phyloP scores from a whole-genome alignment of 768 basidiomycete genomes.

The Suillus bovinus region DNA sequence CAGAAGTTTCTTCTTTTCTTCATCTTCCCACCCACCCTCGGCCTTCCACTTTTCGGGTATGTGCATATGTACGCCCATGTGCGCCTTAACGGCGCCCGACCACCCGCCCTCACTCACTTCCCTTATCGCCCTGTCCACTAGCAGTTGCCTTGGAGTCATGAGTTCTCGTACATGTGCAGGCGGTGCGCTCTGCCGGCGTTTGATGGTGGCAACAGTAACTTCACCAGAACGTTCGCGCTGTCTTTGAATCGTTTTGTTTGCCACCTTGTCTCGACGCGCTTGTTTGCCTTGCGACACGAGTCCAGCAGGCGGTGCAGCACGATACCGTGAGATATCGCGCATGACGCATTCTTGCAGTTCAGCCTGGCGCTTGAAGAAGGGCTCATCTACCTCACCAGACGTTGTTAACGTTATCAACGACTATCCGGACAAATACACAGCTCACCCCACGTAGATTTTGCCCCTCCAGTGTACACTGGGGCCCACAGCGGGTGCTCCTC shows the following conservation, averaged over 20 bases:
- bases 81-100: constrained; percentile 61
- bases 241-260: constrained; percentile 64
- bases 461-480: constrained; percentile 2
- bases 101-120: constrained; percentile 70
- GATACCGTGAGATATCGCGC: constrained; percentile 44
- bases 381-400: not conserved
- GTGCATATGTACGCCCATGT: constrained; percentile 50
- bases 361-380: not conserved
- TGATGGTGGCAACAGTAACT: constrained; percentile 47
- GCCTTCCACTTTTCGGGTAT: constrained; percentile 34
- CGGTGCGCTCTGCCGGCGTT: constrained; percentile 52
- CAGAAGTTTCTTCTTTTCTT: constrained; percentile 19
- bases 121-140: constrained; percentile 49
- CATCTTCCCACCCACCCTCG: constrained; percentile 34
- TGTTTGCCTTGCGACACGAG: constrained; percentile 50
- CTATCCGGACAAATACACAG: not conserved
- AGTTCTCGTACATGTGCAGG: constrained; percentile 59
- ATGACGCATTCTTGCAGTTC: constrained; percentile 33
- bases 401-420: not conserved
- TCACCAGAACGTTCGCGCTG: constrained; percentile 67
- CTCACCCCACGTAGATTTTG: not conserved
- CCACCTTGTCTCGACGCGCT: constrained; percentile 60
- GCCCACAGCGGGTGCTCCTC: not conserved
- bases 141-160: constrained; percentile 51
- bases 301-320: constrained; percentile 45